Base-by-base conservation (phyloP, 2,329 filamentous ascomycete species). In the Penicillium concentricum region DNA sequence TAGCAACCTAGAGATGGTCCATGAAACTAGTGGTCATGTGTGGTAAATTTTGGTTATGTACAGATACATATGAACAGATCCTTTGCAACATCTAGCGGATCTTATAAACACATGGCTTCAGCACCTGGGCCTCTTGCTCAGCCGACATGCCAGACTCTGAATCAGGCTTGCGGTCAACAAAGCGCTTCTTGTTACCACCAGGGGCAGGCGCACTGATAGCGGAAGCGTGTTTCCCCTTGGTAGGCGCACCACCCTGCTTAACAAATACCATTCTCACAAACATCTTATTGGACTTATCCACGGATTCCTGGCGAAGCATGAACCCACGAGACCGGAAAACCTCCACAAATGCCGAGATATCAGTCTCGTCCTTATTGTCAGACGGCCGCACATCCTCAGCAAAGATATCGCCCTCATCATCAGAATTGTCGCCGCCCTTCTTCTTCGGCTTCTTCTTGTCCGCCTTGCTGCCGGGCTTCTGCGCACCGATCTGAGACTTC, bases 61-160 rank as follows among this genome's bases (percentile, higher is more conserved):
- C 12, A 46, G 28, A 15, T 8, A 34, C 26, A 16, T 10, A 32
- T 32, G 39, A 32, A 35, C 41, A 24, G 22, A 38, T 12, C 15
- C 32, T n/a, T 15, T 20, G 37, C 28, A 35, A 28, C 26, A 9
- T 42, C 71, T 81, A 95, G 67, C 93, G 84, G 64, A 92, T 84
- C 79, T 97, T 97, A 77, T 97, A 97, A 60, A 97, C 86, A 78
- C 94, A 97, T 18, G 94, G 94, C 80, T 97, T 97, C 66, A 99
- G 75, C 54, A 93, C 90, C 64, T 88, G 86, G 5, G 81, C 81
- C 63, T 87, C 85, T 60, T 84, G 82, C 58, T 86, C 82, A 1
- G 81, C 81, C 46, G 81, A 79, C 56, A 84, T 77, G 18, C 82
- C 82, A 34, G 81, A 82, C 28, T 80, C 79, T 54, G 79, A 79